A percentile compares a stretch with the other conserved stretches of the same genome.
Evolutionary conservation across 179 eudicot genomes (phyloP).

Genomic region (Beta corolliflora): DNA sequence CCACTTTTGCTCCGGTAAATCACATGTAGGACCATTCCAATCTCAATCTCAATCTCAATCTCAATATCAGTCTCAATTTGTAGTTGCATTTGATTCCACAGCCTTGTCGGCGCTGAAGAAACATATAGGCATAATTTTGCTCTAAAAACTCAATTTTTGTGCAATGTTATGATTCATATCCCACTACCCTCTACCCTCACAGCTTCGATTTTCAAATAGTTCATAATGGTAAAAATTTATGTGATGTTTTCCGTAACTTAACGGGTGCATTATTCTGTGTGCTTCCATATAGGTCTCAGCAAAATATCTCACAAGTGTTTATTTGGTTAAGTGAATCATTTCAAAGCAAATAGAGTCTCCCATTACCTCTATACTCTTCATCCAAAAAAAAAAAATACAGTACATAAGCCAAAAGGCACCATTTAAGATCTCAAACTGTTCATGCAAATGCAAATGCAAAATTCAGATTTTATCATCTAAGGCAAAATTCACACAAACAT

Average conservation of each 20-base stretch:
- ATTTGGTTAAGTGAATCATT: too few relatives aligned
- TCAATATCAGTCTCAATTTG: not conserved
- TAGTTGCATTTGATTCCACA: not conserved
- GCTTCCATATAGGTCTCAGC: too few relatives aligned
- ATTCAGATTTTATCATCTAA: not conserved
- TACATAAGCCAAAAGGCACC: not conserved
- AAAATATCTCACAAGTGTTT: too few relatives aligned
- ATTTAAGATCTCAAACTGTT: not conserved
- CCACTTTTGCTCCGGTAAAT: too few relatives aligned
- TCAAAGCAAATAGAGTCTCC: too few relatives aligned
- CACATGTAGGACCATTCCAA: too few relatives aligned
- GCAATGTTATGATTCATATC: not conserved
- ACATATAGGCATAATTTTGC: not conserved
- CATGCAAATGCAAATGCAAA: not conserved
- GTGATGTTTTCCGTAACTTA: too few relatives aligned
- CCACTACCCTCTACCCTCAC: not conserved
- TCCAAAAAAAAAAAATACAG: not conserved
- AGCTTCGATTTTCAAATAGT: not conserved
- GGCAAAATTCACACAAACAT: conserved; percentile 5
- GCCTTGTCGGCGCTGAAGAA: not conserved
- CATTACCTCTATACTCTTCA: not conserved
- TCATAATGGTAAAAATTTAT: too few relatives aligned
- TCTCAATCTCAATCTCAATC: not conserved
- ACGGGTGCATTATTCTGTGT: too few relatives aligned
- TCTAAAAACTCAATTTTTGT: not conserved